Base-by-base conservation (phyloP, 805 yeast species). In the Cyberlindnera amylophila region DNA sequence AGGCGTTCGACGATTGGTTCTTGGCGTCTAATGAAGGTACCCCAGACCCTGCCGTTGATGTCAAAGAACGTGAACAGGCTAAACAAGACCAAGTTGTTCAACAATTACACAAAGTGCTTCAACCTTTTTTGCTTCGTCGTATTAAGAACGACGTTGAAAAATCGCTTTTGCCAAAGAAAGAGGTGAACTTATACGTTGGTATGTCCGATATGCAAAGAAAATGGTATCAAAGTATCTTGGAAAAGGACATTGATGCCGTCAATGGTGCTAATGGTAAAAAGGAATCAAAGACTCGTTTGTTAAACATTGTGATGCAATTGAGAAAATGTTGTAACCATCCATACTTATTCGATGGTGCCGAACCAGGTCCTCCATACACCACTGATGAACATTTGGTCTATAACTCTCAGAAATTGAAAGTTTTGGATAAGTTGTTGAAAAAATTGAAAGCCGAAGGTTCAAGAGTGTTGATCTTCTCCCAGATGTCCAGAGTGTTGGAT, bases 271-370 rank as follows among this genome's bases (percentile, higher is more conserved):
- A 72, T 53, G 88, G 88, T 31, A 82, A 79, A 51, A 74, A 78
- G 45, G 95, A 85, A 59, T 74, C 84, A 12, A 84, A 85, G 57
- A 85, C 95, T 2, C 68, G 93, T 55, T 67, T 85, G 45, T 65
- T 85, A 36, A 85, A 85, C 59, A 85, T 85, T 52, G 91, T 84
- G 36, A 85, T 85, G 95, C 95, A 85, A 60, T 68, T 85, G 55
- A 74, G 93, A 58, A 85, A 85, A 61, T 85, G 93, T 61, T 85
- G 91, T 65, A 85, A 85, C 54, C 95, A 85, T 64, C 95, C 95
- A 12, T 85, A 85, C 57, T 64, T 85, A 31, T 85, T 85, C 55
- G 93, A 85, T 59, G 95, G 95, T 34, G 93, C 91, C 1, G 95
- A 85, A 57, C 93, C 93, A 1, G 95, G 95, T 11, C 95, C 95